A percentile compares a stretch with the other conserved stretches of the same genome.
These are phyloP conservation scores for Paraphoma sp. DNA, from an alignment of 2,329 filamentous ascomycete genomes.

Conservation along the genomic window DNA sequence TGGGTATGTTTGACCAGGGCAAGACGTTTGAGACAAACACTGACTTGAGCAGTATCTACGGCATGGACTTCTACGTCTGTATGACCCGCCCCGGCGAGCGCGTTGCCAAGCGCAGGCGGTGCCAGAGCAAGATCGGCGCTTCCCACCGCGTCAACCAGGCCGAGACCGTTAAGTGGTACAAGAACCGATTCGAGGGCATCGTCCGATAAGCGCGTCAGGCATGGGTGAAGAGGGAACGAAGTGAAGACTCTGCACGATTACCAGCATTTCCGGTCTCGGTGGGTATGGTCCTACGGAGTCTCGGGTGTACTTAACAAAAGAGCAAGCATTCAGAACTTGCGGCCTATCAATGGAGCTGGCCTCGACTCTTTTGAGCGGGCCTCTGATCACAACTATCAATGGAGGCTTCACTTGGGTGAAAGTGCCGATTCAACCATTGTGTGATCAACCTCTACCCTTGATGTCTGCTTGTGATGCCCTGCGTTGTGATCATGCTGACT, in stretches of 20 bases:
- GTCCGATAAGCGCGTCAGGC: constrained; percentile 77
- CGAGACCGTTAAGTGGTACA: constrained; percentile 99
- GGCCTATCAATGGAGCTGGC: constrained; percentile 56
- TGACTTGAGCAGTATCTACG: constrained; percentile 48
- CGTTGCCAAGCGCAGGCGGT: constrained; percentile 92
- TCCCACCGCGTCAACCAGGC: constrained; percentile 91
- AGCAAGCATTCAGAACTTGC: constrained; percentile 48
- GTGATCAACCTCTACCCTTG: constrained; percentile 46
- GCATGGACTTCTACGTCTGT: constrained; percentile 99
- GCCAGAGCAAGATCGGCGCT: constrained; percentile 83
- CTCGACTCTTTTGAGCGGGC: constrained; percentile 44
- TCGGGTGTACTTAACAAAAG: constrained; percentile 51
- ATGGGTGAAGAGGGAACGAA: constrained; percentile 33
- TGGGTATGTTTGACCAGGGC: constrained; percentile 35
- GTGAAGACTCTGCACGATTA: constrained; percentile 43
- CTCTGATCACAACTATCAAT: constrained; percentile 57
- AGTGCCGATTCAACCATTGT: constrained; percentile 64
- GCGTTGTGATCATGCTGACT: not conserved
- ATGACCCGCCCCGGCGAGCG: constrained; percentile 99
- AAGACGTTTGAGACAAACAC: constrained; percentile 9
- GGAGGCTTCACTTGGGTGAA: constrained; percentile 66
- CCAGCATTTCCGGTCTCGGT: constrained; percentile 48
- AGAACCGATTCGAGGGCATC: constrained; percentile 96
- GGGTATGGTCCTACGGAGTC: constrained; percentile 47
- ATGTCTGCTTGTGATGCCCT: constrained; percentile 28